Percentiles rank a stretch among this genome's conserved stretches.
Evolutionary conservation across 2,329 filamentous ascomycete genomes (phyloP).

Genomic region (Fusarium fracticaudum): DNA sequence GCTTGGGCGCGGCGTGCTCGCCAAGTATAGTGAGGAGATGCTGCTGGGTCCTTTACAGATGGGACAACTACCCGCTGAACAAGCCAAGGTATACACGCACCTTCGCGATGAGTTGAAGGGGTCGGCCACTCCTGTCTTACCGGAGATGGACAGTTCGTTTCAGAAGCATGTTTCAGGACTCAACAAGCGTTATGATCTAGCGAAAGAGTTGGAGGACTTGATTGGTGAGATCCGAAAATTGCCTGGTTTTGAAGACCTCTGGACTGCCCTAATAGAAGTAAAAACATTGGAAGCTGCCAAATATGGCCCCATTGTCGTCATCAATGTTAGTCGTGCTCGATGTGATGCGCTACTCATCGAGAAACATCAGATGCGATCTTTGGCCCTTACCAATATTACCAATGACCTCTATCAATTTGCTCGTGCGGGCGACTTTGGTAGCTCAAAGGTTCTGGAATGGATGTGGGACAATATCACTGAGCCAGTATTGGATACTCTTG

Average conservation of each 20-base stretch:
- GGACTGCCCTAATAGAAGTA: background rate
- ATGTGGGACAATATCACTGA: background rate
- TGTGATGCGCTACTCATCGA: background rate
- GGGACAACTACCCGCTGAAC: rapidly evolving
- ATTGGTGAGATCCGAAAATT: background rate
- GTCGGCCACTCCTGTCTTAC: rapidly evolving
- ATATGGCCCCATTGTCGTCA: background rate
- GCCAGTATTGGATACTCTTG: background rate
- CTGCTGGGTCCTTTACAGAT: rapidly evolving
- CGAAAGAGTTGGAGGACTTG: background rate
- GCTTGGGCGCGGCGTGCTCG: background rate
- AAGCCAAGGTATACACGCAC: rapidly evolving
- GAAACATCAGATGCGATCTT: background rate
- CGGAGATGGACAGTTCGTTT: rapidly evolving
- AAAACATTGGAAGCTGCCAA: background rate
- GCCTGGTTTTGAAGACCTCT: background rate
- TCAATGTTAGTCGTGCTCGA: background rate
- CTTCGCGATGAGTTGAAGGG: background rate
- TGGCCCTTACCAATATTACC: background rate
- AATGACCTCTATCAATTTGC: background rate
- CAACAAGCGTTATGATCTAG: background rate
- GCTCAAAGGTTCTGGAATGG: background rate
- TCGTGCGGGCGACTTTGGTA: background rate
- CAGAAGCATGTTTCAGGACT: background rate
- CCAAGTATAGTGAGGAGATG: background rate